Evolutionary conservation across 805 yeast genomes (phyloP), one percentile per base, ranked within the genome.

Genomic region (Candida ipomoeae): DNA sequence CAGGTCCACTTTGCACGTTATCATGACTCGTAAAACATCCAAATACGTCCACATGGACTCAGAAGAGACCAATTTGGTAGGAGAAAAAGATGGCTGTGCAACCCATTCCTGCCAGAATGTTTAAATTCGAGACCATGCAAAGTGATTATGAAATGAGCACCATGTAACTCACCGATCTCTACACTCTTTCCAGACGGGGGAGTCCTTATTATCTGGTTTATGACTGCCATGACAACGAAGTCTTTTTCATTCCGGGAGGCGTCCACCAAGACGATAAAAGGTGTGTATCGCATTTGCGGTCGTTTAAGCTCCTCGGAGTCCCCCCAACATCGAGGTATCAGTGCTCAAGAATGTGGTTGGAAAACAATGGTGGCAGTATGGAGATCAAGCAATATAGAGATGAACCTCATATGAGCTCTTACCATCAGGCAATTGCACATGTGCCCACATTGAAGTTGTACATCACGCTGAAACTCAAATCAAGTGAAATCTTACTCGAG

Each of bases 341-440:
- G 26, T 42, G 5, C 45, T 33, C 20, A 42, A 33, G 20, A 55
- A 54, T 40, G 48, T 55, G 8, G 50, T 61, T 18, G 64, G 64
- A n/a, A n/a, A n/a, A n/a, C 2, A 57, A 60, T 23, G 57, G 64
- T 14, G 61, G 64, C 5, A 56, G 48, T 34, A 51, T 61, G 8
- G 57, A 55, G 35, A 44, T 46, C 21, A 44, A 23, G 29, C 35
- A 32, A 15, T 34, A 15, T 29, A 15, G 23, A 31, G 17, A 26
- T 17, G 40, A 26, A 17, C 13, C 32, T 11, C 40, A 44, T 13
- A 11, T 15, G 40, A 35, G 32, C 17, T 37, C 44, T 37, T 50
- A 37, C 31, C 44, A 31, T 23, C 47, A n/a, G 44, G 44, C 45
- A 14, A 41, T 20, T 17, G 37, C 23, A 42, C 48, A 26, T 46